Base-by-base conservation (phyloP, 768 basidiomycete species). In the Boletellus ananiceps region DNA sequence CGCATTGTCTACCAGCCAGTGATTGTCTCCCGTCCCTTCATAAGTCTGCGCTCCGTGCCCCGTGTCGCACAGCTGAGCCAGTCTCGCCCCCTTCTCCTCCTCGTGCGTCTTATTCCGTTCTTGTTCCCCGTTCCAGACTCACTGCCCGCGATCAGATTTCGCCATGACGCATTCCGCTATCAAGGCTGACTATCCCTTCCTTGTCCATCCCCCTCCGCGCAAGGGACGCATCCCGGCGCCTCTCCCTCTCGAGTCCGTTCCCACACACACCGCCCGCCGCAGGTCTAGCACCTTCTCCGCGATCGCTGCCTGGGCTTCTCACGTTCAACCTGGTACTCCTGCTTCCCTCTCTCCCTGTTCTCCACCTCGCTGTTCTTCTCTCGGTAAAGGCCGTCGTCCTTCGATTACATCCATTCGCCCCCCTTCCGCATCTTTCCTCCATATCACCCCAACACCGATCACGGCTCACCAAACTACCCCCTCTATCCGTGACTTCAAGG, bases 311-410 rank as follows among this genome's bases (percentile, higher is more conserved):
- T 89, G 86, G 86, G 83, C 79, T 5, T 68, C 79, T 16, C 73
- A 69, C 54, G 83, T 88, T 47, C 80, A 83, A 49, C 86, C 86
- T 5, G 86, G 85, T 6, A 82, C 85, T 14, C 85, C 86, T 3
- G 72, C 66, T 0, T 70, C 74, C 11, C 43, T 58, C n/a, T 67
- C 73, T 32, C 73, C 76, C 2, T 57, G 60, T 27, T 74, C 74
- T 5, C 71, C 76, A 3, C 57, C 57, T 47, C 71, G 69, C 46
- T 68, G 70, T 21, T 54, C 63, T 27, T 71, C 74, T 14, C 56
- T 66, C 15, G 36, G 64, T 8, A 57, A 51, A 47, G 43, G 57
- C 15, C 66, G 70, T 38, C 54, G 68, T 32, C 52, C 68, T 1
- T 74, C 73, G 12, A 66, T 77, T 49, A 58, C 69, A 14, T 74